Evolutionary conservation across 164 flowering plant species (phyloP).

Genomic region (Kingdonia uniflora): DNA sequence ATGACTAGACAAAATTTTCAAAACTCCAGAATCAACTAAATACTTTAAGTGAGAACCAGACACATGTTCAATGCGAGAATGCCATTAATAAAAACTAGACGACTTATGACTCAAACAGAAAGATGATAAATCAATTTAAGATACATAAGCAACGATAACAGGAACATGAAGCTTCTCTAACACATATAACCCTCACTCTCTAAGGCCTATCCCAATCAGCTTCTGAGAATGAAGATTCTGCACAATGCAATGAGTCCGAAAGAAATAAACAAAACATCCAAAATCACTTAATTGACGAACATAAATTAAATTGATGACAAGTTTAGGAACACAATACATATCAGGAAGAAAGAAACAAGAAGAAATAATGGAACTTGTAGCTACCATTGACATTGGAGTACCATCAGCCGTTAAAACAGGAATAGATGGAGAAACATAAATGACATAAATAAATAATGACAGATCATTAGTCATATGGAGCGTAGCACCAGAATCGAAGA

Average conservation of each 20-base stretch:
- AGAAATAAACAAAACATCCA: not conserved
- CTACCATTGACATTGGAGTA: not conserved
- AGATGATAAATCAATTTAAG: not conserved
- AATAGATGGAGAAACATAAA: not conserved
- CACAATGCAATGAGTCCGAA: not conserved
- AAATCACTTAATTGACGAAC: not conserved
- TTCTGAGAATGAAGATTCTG: not conserved
- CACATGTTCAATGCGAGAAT: not conserved
- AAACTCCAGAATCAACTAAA: not conserved
- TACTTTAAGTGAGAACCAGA: too few relatives aligned
- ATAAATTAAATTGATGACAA: not conserved
- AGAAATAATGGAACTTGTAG: not conserved
- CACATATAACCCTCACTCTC: not conserved
- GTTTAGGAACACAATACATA: not conserved
- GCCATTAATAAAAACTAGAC: conserved; percentile 1
- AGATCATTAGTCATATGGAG: not conserved
- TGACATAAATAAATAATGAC: not conserved
- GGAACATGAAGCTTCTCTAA: too few relatives aligned
- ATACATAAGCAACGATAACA: not conserved
- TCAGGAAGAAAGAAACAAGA: not conserved
- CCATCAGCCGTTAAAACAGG: not conserved
- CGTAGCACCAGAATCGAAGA: too few relatives aligned
- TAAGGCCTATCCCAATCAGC: conserved; percentile 1
- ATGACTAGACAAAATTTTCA: not conserved
- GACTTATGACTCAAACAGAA: too few relatives aligned